A percentile compares a stretch with the other conserved stretches of the same genome.
phyloP scores from a whole-genome alignment of 768 basidiomycete species.

The Postia placenta region DNA sequence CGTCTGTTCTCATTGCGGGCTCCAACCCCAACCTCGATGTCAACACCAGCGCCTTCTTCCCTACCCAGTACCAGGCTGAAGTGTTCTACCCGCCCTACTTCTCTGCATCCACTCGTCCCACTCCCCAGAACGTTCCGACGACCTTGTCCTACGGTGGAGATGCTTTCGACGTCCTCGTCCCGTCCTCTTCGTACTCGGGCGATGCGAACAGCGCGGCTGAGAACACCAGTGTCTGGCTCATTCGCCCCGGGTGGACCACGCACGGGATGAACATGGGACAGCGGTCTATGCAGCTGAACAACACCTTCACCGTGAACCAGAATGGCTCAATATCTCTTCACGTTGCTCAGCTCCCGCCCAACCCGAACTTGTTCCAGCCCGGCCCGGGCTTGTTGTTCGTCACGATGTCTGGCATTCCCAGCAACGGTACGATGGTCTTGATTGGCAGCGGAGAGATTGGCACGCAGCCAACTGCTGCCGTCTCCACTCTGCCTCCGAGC shows the following conservation, averaged over 20 bases:
- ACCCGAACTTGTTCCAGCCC: constrained; percentile 81
- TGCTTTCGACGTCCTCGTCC: constrained; percentile 70
- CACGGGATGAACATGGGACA: constrained; percentile 90
- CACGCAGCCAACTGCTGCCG: constrained; percentile 47
- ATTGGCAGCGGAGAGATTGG: constrained; percentile 79
- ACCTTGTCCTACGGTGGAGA: constrained; percentile 79
- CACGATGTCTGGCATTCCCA: constrained; percentile 79
- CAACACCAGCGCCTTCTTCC: constrained; percentile 52
- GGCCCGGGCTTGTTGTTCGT: constrained; percentile 85
- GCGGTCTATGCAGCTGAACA: constrained; percentile 75
- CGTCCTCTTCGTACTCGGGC: constrained; percentile 60
- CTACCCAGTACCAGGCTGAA: constrained; percentile 78
- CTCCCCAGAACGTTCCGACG: constrained; percentile 61
- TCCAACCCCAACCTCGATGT: constrained; percentile 92
- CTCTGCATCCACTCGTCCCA: constrained; percentile 59
- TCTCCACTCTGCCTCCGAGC: constrained; percentile 43
- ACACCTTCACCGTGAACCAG: constrained; percentile 74
- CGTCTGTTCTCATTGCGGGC: constrained; percentile 82
- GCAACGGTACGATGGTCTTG: constrained; percentile 69
- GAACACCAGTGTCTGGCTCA: constrained; percentile 68
- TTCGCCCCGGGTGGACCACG: constrained; percentile 82
- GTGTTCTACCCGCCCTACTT: constrained; percentile 93
- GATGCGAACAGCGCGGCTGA: constrained; percentile 63
- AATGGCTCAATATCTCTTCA: constrained; percentile 76
- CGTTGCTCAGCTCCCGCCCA: constrained; percentile 78